Evolutionary conservation across 306 rosid genomes (phyloP).

Genomic region (Parietaria judaica): DNA sequence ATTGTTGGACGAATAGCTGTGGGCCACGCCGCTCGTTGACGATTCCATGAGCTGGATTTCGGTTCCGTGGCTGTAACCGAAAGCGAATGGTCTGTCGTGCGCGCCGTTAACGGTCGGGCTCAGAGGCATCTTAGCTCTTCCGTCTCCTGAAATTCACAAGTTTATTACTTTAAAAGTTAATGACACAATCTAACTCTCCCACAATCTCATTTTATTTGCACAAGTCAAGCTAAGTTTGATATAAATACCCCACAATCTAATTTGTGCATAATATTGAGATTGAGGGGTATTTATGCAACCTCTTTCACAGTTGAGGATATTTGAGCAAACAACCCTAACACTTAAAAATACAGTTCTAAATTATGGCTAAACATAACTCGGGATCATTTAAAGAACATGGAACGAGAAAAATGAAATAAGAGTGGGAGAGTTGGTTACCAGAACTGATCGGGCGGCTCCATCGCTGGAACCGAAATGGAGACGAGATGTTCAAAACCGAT

Average conservation of each 20-base stretch:
- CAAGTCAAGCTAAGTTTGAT: no score
- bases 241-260: no score
- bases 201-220: no score
- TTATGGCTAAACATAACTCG: not conserved
- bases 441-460: conserved; percentile 83
- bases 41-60: conserved; percentile 65
- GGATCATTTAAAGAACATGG: conserved; percentile 2
- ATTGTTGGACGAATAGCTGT: conserved; percentile 75
- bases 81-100: conserved; percentile 50
- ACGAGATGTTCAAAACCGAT: conserved; percentile 63
- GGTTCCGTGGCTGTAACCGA: conserved; percentile 39
- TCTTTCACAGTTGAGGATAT: no score
- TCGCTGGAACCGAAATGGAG: conserved; percentile 69
- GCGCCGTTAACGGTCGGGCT: conserved; percentile 70
- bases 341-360: not conserved
- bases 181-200: no score
- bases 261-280: no score
- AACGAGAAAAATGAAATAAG: not conserved
- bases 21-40: conserved; percentile 56
- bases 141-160: conserved; percentile 54
- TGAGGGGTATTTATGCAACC: no score
- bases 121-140: conserved; percentile 75
- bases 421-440: conserved; percentile 39
- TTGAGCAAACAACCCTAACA: no score
- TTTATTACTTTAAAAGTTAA: not conserved